Evolutionary conservation across 2,329 filamentous ascomycete species (phyloP).

Genomic region (Apiospora marii): DNA sequence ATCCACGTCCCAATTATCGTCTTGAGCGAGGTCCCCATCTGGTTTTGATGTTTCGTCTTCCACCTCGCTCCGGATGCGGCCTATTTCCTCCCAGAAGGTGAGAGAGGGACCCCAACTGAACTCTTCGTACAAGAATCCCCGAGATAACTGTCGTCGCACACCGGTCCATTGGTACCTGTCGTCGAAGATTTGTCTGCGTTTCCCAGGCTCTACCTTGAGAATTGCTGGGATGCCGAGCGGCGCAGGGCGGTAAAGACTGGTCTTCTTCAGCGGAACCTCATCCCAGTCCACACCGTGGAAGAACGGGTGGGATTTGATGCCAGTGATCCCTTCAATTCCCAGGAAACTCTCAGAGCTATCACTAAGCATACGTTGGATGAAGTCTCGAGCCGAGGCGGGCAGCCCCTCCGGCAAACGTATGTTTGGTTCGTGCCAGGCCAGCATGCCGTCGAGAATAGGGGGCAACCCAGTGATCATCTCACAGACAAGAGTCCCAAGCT

Average conservation of each 20-base stretch:
- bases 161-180: too few species aligned
- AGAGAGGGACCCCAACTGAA: too few species aligned
- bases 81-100: not conserved
- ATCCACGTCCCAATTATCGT: not conserved
- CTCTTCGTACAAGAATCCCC: too few species aligned
- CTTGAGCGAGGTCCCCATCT: not conserved
- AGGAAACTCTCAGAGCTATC: not conserved
- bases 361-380: not conserved
- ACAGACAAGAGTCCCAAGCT: not conserved
- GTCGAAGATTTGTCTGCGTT: too few species aligned
- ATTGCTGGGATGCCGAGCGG: too few species aligned
- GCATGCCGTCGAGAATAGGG: not conserved
- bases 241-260: not conserved
- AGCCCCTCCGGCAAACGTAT: not conserved
- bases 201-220: too few species aligned
- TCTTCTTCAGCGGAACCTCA: not conserved
- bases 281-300: constrained; percentile 1
- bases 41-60: not conserved
- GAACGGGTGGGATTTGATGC: not conserved
- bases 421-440: not conserved
- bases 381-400: not conserved
- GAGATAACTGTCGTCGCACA: too few species aligned
- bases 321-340: not conserved
- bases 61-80: not conserved
- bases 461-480: not conserved